Conservation (phyloP, 106 monocot genomes). For the Acorus gramineus region DNA sequence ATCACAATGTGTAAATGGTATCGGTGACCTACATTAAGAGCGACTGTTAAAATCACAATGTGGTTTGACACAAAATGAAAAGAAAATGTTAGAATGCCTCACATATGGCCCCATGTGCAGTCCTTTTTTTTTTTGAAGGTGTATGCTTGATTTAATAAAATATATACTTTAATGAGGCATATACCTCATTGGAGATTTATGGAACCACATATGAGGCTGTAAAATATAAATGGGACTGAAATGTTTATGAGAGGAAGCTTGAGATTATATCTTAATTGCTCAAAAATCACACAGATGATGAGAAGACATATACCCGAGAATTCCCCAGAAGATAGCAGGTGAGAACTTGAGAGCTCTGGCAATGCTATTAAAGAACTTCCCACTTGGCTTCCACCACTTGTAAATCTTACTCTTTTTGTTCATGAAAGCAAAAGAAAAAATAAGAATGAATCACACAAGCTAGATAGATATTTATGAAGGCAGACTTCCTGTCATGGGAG, state of each 20-base stretch:
- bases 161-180: background rate
- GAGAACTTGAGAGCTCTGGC: slow-evolving; percentile 46
- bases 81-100: too few relatives aligned
- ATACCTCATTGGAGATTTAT: background rate
- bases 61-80: too few relatives aligned
- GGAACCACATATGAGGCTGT: too few relatives aligned
- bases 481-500: background rate
- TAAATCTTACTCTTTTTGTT: slow-evolving; percentile 45
- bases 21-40: slow-evolving; percentile 45
- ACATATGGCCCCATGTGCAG: too few relatives aligned
- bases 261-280: too few relatives aligned
- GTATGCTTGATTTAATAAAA: background rate
- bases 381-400: slow-evolving; percentile 75
- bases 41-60: background rate
- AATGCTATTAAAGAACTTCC: slow-evolving; percentile 40
- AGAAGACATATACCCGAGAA: slow-evolving; percentile 30
- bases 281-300: background rate
- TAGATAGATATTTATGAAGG: background rate
- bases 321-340: slow-evolving; percentile 59
- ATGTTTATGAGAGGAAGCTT: too few relatives aligned
- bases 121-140: background rate
- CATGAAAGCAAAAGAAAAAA: background rate
- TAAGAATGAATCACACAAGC: too few relatives aligned
- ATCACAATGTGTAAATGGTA: slow-evolving; percentile 45
- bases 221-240: background rate